Conservation (phyloP, 805 yeast genomes). For the Ogataea saltuana region DNA sequence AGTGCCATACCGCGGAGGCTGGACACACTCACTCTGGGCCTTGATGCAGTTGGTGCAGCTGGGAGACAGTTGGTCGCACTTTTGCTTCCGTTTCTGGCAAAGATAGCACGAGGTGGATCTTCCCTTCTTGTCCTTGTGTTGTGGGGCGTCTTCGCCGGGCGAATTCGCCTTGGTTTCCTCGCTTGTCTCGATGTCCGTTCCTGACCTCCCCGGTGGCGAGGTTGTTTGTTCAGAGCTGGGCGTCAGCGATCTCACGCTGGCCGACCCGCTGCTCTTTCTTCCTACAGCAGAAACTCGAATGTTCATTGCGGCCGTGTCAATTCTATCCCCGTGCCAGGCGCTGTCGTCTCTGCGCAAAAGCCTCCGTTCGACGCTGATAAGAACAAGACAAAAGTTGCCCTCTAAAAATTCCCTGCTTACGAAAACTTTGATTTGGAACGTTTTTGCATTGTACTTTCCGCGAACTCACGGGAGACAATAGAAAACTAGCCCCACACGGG, state of each 20-base stretch:
- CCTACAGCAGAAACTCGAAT: background rate
- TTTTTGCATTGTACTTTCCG: background rate
- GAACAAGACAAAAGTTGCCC: background rate
- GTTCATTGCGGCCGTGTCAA: background rate
- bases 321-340: no score
- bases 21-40: conserved; percentile 61
- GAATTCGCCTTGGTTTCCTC: background rate
- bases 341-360: no score
- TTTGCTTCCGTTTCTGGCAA: conserved; percentile 60
- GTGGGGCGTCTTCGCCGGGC: conserved; percentile 1
- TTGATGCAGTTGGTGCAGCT: conserved; percentile 66
- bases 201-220: conserved; percentile 1
- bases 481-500: conserved; percentile 1
- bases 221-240: conserved; percentile 1
- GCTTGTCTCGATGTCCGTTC: background rate
- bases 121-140: conserved; percentile 46
- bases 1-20: conserved; percentile 59
- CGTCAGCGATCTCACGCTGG: background rate
- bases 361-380: background rate
- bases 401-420: background rate
- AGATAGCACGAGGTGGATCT: conserved; percentile 57
- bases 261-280: background rate
- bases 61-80: conserved; percentile 66
- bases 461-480: background rate
- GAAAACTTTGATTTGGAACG: background rate